Base-by-base conservation (phyloP, 176 grass and related monocot genomes). In the Poa annua region DNA sequence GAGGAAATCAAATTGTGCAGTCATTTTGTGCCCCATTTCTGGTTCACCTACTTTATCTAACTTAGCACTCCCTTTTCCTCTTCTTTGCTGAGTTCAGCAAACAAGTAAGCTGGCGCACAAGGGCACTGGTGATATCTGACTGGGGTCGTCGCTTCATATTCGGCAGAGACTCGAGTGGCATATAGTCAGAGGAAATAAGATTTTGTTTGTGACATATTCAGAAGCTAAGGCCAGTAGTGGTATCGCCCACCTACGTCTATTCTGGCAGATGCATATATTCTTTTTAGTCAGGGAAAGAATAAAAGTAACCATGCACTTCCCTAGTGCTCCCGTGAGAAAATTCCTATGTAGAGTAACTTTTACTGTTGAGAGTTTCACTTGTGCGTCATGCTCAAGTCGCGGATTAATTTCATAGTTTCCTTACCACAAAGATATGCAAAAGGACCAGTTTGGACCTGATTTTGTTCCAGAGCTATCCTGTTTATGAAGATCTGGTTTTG, bases 161-260 rank as follows among this genome's bases (percentile, higher is more conserved):
- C n/a, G 96, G 92, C 38, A 94, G 96, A 53, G 96, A 98, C 67
- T 98, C 96, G 26, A 98, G 96, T 60, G 90, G 96, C 92, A 91
- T 98, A 86, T 95, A 85, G 71, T 84, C 85, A 77, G 61, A 68
- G 26, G 55, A 66, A 48, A 41, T 61, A 50, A 68, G 39, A 86
- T 79, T 90, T 86, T 89, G 47, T 2, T 74, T 86, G 26, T 59
- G 80, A 79, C 2, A 79, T 49, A 36, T 83, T 83, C 79, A 49
- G 56, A 86, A 67, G 66, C 51, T 34, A 82, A 55, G 53, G 74
- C 21, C 77, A 76, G 33, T 72, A 76, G 29, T 79, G 81, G 66
- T 75, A 66, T 48, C 78, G 72, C 35, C 72, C 66, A 86, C 75
- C 82, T 16, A 61, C 66, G 21, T 83, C 78, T 80, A 60, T 53